Evolutionary conservation across 257 asterid genomes (phyloP).

Genomic region (Solanum tacnaense): DNA sequence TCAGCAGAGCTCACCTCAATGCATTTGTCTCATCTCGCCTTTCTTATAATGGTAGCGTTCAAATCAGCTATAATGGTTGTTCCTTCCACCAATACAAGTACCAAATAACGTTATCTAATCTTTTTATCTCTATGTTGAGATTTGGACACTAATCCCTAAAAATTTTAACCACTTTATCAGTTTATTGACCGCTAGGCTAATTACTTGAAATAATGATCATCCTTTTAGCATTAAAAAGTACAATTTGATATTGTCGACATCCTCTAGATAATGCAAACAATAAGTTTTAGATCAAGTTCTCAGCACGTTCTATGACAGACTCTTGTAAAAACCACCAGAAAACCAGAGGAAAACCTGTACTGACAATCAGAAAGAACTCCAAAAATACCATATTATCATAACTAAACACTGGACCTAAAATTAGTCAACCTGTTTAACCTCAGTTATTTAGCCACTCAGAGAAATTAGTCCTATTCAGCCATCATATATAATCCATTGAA

Average conservation of each 20-base stretch:
- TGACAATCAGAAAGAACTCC: background rate
- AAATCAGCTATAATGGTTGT: background rate
- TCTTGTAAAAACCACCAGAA: background rate
- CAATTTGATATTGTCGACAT: background rate
- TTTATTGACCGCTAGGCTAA: background rate
- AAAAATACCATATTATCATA: background rate
- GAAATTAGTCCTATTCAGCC: background rate
- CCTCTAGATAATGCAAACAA: background rate
- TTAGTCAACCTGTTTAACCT: background rate
- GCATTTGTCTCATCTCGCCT: background rate
- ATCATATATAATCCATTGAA: background rate
- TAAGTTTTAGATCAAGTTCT: background rate
- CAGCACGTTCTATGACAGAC: background rate
- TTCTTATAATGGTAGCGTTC: background rate
- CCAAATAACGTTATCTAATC: background rate
- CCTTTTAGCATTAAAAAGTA: background rate
- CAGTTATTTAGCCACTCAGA: background rate
- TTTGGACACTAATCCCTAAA: background rate
- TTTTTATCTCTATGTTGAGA: background rate
- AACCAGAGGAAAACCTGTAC: background rate
- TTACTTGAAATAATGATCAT: background rate
- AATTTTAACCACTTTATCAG: background rate
- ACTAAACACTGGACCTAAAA: background rate
- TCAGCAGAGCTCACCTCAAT: background rate
- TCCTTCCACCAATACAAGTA: background rate